Evolutionary conservation across 768 basidiomycete genomes (phyloP).

Genomic region (Tylopilus plumbeoviolaceoides): DNA sequence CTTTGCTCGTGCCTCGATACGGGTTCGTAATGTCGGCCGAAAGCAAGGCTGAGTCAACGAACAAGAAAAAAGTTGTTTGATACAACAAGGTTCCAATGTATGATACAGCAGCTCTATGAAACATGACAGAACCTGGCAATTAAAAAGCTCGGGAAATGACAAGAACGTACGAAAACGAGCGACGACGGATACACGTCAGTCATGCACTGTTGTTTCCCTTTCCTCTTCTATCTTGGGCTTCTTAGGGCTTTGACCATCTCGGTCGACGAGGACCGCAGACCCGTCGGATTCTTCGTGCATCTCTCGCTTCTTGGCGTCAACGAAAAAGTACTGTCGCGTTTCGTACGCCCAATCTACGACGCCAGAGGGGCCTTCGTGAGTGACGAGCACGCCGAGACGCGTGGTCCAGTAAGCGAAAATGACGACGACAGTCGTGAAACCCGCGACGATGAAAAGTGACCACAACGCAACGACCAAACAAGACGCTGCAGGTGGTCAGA

Average conservation of each 20-base stretch:
- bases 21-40: no score
- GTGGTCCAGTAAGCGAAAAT: conserved; percentile 31
- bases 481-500: conserved; percentile 26
- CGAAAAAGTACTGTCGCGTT: conserved; percentile 22
- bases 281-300: conserved; percentile 23
- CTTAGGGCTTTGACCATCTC: conserved; percentile 15
- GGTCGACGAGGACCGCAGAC: conserved; percentile 23
- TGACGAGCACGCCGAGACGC: conserved; percentile 34
- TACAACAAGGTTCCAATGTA: conserved; percentile 10
- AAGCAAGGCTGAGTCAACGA: not conserved
- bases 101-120: conserved; percentile 12
- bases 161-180: conserved; percentile 1
- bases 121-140: not conserved
- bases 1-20: not conserved
- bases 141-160: not conserved
- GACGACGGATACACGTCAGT: conserved; percentile 1
- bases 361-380: conserved; percentile 31
- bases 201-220: conserved; percentile 3
- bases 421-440: conserved; percentile 30
- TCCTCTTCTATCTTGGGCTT: conserved; percentile 24
- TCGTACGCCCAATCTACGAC: conserved; percentile 30
- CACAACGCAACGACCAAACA: conserved; percentile 32
- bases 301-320: conserved; percentile 10
- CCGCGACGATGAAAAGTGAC: conserved; percentile 31
- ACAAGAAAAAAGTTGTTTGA: not conserved